Percentiles rank a stretch among this genome's conserved stretches.
phyloP scores from a whole-genome alignment of 805 yeast species.

The Starmerella apis region DNA sequence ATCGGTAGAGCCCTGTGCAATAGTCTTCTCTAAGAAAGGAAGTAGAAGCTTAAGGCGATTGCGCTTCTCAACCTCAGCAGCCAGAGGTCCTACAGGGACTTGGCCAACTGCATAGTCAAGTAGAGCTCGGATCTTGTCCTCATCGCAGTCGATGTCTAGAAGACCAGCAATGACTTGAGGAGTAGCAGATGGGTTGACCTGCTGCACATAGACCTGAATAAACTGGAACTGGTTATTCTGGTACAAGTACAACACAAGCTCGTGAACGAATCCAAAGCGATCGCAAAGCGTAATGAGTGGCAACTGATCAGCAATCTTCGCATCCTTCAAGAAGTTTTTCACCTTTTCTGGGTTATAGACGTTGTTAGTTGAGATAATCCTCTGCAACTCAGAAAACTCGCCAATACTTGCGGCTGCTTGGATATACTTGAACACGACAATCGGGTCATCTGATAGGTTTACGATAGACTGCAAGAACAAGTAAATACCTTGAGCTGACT shows the following conservation, averaged over 20 bases:
- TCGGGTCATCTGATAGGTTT: slow-evolving; percentile 84
- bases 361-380: slow-evolving; percentile 87
- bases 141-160: slow-evolving; percentile 96
- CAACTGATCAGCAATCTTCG: slow-evolving; percentile 83
- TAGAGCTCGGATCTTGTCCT: slow-evolving; percentile 66
- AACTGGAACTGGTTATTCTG: slow-evolving; percentile 92
- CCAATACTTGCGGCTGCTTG: slow-evolving; percentile 87
- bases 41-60: slow-evolving; percentile 81
- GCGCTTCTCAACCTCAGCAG: slow-evolving; percentile 91
- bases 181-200: slow-evolving; percentile 89
- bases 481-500: slow-evolving; percentile 86
- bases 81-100: slow-evolving; percentile 82
- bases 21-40: slow-evolving; percentile 85
- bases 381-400: slow-evolving; percentile 87
- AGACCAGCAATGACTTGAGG: slow-evolving; percentile 95
- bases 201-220: slow-evolving; percentile 95
- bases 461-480: slow-evolving; percentile 89
- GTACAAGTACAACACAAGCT: slow-evolving; percentile 83
- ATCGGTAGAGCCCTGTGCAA: slow-evolving; percentile 72
- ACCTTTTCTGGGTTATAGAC: slow-evolving; percentile 96
- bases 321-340: slow-evolving; percentile 91
- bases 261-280: slow-evolving; percentile 83
- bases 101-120: slow-evolving; percentile 82
- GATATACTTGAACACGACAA: slow-evolving; percentile 90
- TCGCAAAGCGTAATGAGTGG: slow-evolving; percentile 96